Percentiles rank a stretch among this genome's conserved stretches.
Evolutionary conservation across 129 eudicot species (phyloP).

Genomic region (Tagetes erecta): DNA sequence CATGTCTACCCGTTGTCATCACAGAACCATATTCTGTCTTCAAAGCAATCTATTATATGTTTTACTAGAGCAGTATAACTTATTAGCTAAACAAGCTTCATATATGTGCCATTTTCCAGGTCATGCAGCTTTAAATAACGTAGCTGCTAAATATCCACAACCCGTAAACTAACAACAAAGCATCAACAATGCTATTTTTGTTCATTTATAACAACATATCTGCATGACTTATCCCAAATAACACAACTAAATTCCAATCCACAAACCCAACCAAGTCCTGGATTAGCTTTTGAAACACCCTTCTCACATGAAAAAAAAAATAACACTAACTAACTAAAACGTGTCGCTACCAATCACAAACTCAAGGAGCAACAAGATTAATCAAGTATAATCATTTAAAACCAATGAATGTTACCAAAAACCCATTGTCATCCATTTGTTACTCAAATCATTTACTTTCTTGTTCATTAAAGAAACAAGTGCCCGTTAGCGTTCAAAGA

Average conservation of each 20-base stretch:
- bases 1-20: not conserved
- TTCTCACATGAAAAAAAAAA: not conserved
- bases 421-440: not conserved
- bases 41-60: no score
- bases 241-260: constrained; percentile 1
- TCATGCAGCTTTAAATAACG: not conserved
- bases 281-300: not conserved
- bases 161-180: constrained; percentile 8
- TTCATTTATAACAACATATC: not conserved
- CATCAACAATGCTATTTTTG: not conserved
- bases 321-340: not conserved
- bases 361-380: constrained; percentile 2
- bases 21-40: not conserved
- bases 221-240: not conserved
- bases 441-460: not conserved
- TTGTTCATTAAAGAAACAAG: not conserved
- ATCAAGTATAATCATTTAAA: not conserved
- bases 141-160: not conserved
- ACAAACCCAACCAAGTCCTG: not conserved
- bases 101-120: not conserved
- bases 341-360: not conserved
- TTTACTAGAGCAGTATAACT: not conserved
- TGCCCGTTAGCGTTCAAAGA: not conserved
- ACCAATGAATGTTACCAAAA: not conserved
- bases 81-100: not conserved